A percentile compares a stretch with the other conserved stretches of the same genome.
phyloP scores from a whole-genome alignment of 345 rosid species.

The Ailanthus altissimus region DNA sequence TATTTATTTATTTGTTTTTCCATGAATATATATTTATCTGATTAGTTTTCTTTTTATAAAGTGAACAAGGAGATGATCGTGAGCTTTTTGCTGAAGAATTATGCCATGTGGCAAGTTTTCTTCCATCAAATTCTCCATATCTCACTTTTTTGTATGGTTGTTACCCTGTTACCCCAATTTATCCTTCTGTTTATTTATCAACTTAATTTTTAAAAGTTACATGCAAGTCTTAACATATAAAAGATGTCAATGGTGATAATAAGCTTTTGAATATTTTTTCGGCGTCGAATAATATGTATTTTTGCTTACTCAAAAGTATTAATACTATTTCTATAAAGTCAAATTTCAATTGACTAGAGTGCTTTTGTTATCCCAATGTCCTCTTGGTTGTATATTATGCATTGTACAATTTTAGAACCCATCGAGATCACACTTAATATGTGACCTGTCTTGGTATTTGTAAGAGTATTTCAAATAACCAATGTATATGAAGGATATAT shows the following conservation, averaged over 20 bases:
- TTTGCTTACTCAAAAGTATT: background rate
- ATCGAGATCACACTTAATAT: background rate
- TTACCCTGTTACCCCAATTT: background rate
- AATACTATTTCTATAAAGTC: background rate
- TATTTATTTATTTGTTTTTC: constrained; percentile 6
- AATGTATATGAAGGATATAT: no score
- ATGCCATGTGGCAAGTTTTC: constrained; percentile 68
- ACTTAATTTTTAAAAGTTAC: background rate
- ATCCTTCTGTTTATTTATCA: background rate
- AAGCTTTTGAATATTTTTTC: background rate
- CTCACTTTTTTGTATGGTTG: constrained; percentile 2
- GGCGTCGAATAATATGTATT: background rate
- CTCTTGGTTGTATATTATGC: background rate
- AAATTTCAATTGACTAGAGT: background rate
- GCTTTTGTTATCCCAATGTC: background rate
- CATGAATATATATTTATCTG: constrained; percentile 30
- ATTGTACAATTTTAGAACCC: no score
- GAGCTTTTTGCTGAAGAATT: constrained; percentile 53
- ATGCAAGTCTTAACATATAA: background rate
- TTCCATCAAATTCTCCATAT: background rate
- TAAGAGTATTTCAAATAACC: no score
- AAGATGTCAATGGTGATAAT: background rate
- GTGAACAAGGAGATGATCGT: constrained; percentile 62
- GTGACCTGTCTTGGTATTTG: no score
- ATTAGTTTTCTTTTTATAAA: constrained; percentile 43